Percentiles rank a stretch among this genome's conserved stretches.
These are phyloP conservation scores for Penicillium tannophilum DNA, from an alignment of 495 filamentous ascomycete genomes.

Conservation along the genomic window DNA sequence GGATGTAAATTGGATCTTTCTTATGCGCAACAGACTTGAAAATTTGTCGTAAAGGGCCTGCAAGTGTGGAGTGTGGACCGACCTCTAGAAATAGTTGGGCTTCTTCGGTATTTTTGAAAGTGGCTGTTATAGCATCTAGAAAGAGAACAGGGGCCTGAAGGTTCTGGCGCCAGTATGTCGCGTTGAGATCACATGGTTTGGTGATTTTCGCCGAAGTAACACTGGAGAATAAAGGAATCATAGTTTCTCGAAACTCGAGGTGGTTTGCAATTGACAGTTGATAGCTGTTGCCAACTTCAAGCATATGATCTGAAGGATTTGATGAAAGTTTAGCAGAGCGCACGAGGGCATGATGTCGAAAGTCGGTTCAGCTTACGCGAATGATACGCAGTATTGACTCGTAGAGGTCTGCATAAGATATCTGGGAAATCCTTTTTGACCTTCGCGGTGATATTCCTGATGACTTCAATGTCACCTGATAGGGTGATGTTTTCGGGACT, in stretches of 20 bases:
- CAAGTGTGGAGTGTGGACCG: conserved; percentile 62
- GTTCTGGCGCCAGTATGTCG: conserved; percentile 48
- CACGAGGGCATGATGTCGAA: no score
- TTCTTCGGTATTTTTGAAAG: background rate
- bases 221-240: conserved; percentile 23
- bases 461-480: conserved; percentile 33
- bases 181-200: conserved; percentile 15
- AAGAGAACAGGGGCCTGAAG: conserved; percentile 29
- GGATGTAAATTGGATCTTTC: conserved; percentile 27
- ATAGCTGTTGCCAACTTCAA: background rate
- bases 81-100: conserved; percentile 52
- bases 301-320: background rate
- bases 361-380: background rate
- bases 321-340: no score
- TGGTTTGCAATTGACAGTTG: background rate
- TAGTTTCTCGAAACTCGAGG: conserved; percentile 3
- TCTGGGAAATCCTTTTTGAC: background rate
- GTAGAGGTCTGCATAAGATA: background rate
- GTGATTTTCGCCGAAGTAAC: conserved; percentile 30
- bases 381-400: background rate
- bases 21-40: conserved; percentile 3
- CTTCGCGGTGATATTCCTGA: background rate
- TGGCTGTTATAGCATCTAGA: background rate
- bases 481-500: conserved; percentile 41
- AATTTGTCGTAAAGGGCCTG: conserved; percentile 57